phyloP scores from a whole-genome alignment of 225 moss, liverwort and hornwort species.

The Rhytidiadelphus loreus region DNA sequence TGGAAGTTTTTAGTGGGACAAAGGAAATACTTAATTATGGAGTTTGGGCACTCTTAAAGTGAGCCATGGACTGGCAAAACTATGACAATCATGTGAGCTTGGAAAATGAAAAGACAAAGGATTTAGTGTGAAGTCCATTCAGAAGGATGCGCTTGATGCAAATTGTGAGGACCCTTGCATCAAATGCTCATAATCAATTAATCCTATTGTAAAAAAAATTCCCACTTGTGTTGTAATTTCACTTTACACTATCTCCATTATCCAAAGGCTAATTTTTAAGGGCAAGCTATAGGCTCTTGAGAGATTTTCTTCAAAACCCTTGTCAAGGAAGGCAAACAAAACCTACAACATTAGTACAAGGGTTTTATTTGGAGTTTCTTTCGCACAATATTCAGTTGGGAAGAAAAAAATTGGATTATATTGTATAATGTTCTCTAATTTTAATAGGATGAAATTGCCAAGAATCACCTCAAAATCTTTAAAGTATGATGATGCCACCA shows the following conservation, averaged over 20 bases:
- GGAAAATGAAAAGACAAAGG: background rate
- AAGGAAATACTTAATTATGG: too few relatives aligned
- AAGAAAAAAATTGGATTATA: background rate
- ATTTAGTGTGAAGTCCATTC: background rate
- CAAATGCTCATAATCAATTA: background rate
- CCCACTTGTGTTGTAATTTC: background rate
- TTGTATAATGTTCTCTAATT: background rate
- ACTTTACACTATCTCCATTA: background rate
- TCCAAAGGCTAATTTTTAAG: background rate
- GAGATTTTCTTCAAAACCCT: background rate
- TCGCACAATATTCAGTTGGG: background rate
- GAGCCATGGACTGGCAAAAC: background rate
- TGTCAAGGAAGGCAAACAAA: background rate
- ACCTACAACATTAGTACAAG: background rate
- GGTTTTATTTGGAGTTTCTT: background rate
- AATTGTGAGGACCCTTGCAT: background rate
- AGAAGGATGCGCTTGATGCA: background rate
- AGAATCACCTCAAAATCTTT: background rate
- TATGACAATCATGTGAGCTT: background rate
- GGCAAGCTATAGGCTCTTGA: background rate
- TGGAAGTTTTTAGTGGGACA: too few relatives aligned
- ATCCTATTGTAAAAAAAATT: background rate
- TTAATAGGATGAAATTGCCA: background rate
- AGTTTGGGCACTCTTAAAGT: background rate
- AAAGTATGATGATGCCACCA: background rate